phyloP scores from a whole-genome alignment of 257 asterid species.

The Gardenia jasminoides region DNA sequence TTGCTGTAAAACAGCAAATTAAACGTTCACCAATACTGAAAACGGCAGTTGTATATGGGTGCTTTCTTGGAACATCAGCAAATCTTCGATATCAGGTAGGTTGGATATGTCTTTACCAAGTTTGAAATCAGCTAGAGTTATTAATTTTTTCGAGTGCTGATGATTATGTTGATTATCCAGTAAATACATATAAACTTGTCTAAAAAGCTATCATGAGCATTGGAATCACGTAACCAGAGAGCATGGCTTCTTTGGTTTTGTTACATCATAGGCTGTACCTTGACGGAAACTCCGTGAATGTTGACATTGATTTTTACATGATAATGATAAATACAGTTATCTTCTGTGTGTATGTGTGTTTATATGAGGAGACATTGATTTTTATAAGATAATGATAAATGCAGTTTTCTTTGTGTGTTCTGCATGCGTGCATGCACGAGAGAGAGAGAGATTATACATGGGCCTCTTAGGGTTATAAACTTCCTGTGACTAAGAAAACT shows the following conservation, averaged over 20 bases:
- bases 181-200: background rate
- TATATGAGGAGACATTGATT: no score
- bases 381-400: no score
- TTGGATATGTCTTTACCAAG: conserved; percentile 17
- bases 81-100: conserved; percentile 88
- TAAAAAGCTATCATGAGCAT: background rate
- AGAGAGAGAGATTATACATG: no score
- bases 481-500: background rate
- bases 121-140: background rate
- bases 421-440: no score
- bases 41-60: conserved; percentile 71
- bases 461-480: background rate
- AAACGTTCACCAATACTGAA: conserved; percentile 84
- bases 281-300: background rate
- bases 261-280: background rate
- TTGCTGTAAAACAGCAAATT: conserved; percentile 40
- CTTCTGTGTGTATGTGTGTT: no score
- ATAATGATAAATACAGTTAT: background rate
- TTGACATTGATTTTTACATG: background rate
- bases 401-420: no score
- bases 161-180: conserved; percentile 1
- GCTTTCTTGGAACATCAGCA: conserved; percentile 88
- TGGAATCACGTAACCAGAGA: background rate
- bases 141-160: background rate
- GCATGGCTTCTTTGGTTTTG: background rate